phyloP scores from a whole-genome alignment of 192 early-diverging fungal species.

The Diversispora epigaea region DNA sequence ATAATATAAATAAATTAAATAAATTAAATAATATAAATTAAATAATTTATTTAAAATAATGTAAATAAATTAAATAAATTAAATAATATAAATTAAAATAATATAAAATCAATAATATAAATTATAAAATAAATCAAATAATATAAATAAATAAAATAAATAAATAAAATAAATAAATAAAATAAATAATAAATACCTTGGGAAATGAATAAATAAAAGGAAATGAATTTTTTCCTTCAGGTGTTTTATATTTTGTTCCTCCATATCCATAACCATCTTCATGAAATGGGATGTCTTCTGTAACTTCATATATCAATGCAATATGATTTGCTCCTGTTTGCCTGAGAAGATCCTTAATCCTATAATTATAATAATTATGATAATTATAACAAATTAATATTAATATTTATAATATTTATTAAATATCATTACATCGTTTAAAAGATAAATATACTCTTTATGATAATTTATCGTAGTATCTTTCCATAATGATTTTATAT shows the following conservation, averaged over 20 bases:
- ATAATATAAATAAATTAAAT: neutral
- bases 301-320: constrained; percentile 45
- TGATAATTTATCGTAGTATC: constrained; percentile 42
- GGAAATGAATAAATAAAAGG: constrained; percentile 48
- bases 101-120: no score
- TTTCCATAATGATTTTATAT: constrained; percentile 39
- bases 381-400: neutral
- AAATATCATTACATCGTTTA: constrained; percentile 10
- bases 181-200: constrained; percentile 33
- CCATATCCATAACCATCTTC: constrained; percentile 41
- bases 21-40: no score
- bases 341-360: constrained; percentile 39
- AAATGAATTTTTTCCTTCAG: constrained; percentile 47
- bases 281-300: constrained; percentile 37
- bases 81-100: no score
- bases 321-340: constrained; percentile 37
- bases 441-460: constrained; percentile 30
- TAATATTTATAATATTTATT: neutral
- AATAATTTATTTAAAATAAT: no score
- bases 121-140: no score
- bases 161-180: no score
- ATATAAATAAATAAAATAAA: no score
- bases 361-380: constrained; percentile 1
- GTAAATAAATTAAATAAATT: no score
- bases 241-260: constrained; percentile 39